Evolutionary conservation across 83 land plant species (phyloP).

Genomic region (Thuja plicata): DNA sequence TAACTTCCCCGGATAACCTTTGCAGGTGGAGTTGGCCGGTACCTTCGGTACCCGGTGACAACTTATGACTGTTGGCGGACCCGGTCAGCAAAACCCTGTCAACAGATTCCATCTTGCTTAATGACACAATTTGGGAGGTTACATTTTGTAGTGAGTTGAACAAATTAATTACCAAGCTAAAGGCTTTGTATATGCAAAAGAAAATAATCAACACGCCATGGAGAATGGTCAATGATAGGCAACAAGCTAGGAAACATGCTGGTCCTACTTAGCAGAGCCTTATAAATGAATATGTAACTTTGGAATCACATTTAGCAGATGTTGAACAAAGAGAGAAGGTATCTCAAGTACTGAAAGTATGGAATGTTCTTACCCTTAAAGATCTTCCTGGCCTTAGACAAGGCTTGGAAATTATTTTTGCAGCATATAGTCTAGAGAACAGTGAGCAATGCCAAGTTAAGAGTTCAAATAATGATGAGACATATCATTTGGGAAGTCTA

Average conservation of each 20-base stretch:
- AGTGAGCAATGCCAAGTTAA: constrained; percentile 39
- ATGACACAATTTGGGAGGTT: constrained; percentile 32
- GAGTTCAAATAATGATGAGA: constrained; percentile 18
- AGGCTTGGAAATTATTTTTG: constrained; percentile 19
- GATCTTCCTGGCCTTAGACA: constrained; percentile 31
- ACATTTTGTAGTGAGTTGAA: constrained; percentile 54
- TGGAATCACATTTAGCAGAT: constrained; percentile 42
- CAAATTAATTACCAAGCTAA: constrained; percentile 33
- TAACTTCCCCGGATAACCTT: too few species aligned
- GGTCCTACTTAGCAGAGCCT: constrained; percentile 24
- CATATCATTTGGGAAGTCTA: too few species aligned
- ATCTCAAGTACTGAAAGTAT: constrained; percentile 56
- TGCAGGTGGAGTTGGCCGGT: too few species aligned
- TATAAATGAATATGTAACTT: constrained; percentile 35
- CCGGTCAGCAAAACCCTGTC: too few species aligned
- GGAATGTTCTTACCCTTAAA: constrained; percentile 47
- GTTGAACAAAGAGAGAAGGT: constrained; percentile 29
- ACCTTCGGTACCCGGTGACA: too few species aligned
- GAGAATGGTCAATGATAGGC: constrained; percentile 52
- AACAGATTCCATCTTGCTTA: too few species aligned
- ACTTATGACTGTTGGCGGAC: too few species aligned
- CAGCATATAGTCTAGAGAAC: constrained; percentile 39
- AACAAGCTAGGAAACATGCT: constrained; percentile 23
- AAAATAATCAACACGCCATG: constrained; percentile 33
- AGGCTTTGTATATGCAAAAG: constrained; percentile 14